Conservation (phyloP, 129 eudicot genomes). For the Tagetes patula region DNA sequence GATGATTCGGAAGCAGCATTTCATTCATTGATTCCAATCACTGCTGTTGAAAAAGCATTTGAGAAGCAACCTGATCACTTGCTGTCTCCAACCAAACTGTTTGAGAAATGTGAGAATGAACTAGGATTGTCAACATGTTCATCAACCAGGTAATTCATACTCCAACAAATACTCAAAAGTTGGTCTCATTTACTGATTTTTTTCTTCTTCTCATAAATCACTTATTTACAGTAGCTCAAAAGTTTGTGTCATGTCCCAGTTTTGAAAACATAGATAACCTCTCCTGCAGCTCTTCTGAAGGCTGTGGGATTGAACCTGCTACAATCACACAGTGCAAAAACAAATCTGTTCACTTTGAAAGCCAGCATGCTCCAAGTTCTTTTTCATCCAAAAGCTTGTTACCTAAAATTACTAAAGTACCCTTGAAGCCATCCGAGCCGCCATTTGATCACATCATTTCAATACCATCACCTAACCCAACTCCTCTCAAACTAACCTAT, state of each 20-base stretch:
- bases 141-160: conserved; percentile 45
- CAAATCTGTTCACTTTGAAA: conserved; percentile 61
- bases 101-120: conserved; percentile 34
- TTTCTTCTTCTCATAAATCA: too few species aligned
- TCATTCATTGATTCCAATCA: conserved; percentile 51
- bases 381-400: conserved; percentile 44
- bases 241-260: too few species aligned
- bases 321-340: conserved; percentile 40
- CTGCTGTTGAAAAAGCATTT: conserved; percentile 39
- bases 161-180: conserved; percentile 5
- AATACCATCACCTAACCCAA: conserved; percentile 72
- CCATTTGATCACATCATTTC: conserved; percentile 26
- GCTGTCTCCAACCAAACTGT: conserved; percentile 36
- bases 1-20: conserved; percentile 34
- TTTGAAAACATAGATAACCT: conserved; percentile 6
- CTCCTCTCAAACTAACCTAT: conserved; percentile 62
- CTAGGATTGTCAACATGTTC: conserved; percentile 37
- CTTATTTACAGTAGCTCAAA: too few species aligned
- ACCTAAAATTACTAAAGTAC: conserved; percentile 29
- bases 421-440: conserved; percentile 24
- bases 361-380: conserved; percentile 36
- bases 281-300: conserved; percentile 32
- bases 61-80: conserved; percentile 49
- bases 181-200: not conserved
- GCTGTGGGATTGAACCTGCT: conserved; percentile 20